Conservation (phyloP, 768 basidiomycete genomes). For the Ephemerocybe angulata region DNA sequence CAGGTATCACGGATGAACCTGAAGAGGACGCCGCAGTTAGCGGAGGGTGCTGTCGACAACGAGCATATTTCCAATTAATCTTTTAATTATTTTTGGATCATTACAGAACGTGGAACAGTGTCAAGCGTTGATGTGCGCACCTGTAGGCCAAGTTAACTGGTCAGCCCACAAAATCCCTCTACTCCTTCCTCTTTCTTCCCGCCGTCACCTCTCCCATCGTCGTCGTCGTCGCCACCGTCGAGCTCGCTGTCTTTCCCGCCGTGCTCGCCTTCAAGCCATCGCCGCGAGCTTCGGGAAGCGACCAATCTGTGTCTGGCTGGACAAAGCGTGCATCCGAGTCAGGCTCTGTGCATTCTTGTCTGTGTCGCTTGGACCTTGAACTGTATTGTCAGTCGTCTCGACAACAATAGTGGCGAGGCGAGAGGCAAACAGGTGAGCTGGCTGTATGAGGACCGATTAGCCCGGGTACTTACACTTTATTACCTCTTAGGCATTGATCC, state of each 20-base stretch:
- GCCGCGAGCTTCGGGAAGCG: background rate
- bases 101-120: slow-evolving; percentile 3
- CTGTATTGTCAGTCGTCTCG: background rate
- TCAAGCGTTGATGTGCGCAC: slow-evolving; percentile 5
- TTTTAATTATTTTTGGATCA: slow-evolving; percentile 4
- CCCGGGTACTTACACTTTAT: slow-evolving; percentile 5
- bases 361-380: background rate
- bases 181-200: background rate
- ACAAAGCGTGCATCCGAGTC: background rate
- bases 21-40: no score
- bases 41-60: no score
- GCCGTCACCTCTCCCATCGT: background rate
- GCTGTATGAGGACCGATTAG: slow-evolving; percentile 2
- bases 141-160: no score
- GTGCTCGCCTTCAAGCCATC: background rate
- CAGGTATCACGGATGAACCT: no score
- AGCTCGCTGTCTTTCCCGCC: background rate
- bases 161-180: background rate
- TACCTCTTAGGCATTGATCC: slow-evolving; percentile 7
- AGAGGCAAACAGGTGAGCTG: background rate
- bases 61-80: no score
- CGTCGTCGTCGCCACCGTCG: background rate
- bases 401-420: background rate
- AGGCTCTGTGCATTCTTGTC: background rate
- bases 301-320: background rate